phyloP scores from a whole-genome alignment of 164 flowering plant genomes.

The Magnolia changhungtana region DNA sequence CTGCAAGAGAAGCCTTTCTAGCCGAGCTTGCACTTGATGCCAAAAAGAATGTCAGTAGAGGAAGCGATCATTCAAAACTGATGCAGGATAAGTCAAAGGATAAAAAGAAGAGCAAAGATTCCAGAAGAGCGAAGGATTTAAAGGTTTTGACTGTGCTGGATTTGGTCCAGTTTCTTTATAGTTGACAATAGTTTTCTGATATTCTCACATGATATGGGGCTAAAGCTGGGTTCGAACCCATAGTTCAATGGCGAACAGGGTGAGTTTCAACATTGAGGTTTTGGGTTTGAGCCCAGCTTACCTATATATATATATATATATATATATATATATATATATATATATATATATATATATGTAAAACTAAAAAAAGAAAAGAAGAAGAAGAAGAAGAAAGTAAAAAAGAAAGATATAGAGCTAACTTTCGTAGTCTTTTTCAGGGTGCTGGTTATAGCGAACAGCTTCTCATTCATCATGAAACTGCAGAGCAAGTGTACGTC shows the following conservation, averaged over 20 bases:
- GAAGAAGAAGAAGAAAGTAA: no score
- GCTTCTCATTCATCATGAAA: constrained; percentile 32
- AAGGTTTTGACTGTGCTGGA: constrained; percentile 49
- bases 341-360: no score
- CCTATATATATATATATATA: no score
- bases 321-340: no score
- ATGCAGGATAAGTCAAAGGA: constrained; percentile 71
- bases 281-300: background rate
- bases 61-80: constrained; percentile 49
- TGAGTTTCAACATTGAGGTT: background rate
- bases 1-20: constrained; percentile 91
- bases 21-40: constrained; percentile 94
- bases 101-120: constrained; percentile 76
- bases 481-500: constrained; percentile 44
- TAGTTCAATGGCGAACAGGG: background rate
- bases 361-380: background rate
- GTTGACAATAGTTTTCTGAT: background rate
- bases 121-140: constrained; percentile 58
- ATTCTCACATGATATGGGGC: constrained; percentile 6
- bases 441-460: constrained; percentile 38
- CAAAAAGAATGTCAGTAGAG: constrained; percentile 46
- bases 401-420: constrained; percentile 10
- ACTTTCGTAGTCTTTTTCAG: constrained; percentile 37
- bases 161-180: constrained; percentile 13
- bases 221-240: constrained; percentile 7